Conservation (phyloP, 805 yeast species). For the Metschnikowia reukaufii region DNA sequence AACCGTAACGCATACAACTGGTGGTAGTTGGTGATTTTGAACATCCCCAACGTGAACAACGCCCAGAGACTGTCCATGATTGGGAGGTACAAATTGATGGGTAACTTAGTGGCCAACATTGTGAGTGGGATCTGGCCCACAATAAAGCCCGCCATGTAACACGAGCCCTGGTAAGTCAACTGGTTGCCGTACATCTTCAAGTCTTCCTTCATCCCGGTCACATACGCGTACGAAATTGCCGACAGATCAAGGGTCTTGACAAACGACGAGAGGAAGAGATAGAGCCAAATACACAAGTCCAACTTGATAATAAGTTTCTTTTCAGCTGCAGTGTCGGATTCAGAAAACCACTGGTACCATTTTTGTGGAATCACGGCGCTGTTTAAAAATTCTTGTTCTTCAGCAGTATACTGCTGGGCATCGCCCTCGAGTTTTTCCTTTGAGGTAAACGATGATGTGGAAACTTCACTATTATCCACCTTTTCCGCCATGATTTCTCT, state of each 20-base stretch:
- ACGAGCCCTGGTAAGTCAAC: slow-evolving; percentile 11
- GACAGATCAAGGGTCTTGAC: slow-evolving; percentile 10
- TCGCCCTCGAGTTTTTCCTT: neutral
- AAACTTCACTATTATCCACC: neutral
- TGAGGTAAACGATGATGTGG: neutral
- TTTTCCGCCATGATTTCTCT: neutral
- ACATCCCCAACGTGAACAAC: slow-evolving; percentile 15
- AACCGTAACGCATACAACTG: slow-evolving; percentile 6
- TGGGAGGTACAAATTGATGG: slow-evolving; percentile 27
- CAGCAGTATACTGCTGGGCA: neutral
- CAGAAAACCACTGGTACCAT: slow-evolving; percentile 12
- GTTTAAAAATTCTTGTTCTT: slow-evolving; percentile 4
- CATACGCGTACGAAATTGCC: slow-evolving; percentile 6
- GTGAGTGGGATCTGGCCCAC: slow-evolving; percentile 31
- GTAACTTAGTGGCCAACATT: slow-evolving; percentile 25
- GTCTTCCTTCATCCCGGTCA: slow-evolving; percentile 10
- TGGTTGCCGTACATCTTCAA: slow-evolving; percentile 9
- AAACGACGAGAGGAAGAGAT: slow-evolving; percentile 10
- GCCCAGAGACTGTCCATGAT: slow-evolving; percentile 21
- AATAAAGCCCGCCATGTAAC: slow-evolving; percentile 26
- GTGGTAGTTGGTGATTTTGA: slow-evolving; percentile 13
- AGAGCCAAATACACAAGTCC: slow-evolving; percentile 9
- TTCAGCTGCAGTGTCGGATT: slow-evolving; percentile 5
- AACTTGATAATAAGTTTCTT: slow-evolving; percentile 4
- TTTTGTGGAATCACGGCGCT: slow-evolving; percentile 1